Base-by-base conservation (phyloP, 208 protist species). In the Trypanosoma theileri region DNA sequence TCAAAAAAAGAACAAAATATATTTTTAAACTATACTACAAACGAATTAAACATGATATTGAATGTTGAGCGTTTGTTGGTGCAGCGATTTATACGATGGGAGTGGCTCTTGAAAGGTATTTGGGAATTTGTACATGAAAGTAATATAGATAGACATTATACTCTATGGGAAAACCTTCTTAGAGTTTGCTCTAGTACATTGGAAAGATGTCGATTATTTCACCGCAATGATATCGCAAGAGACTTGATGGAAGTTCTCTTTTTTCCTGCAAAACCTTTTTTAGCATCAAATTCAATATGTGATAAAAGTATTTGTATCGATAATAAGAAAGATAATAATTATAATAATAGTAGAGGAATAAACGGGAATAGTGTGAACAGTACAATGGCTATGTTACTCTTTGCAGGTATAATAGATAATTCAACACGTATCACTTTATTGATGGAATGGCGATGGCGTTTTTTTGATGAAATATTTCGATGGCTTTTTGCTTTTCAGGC, bases 181-280 rank as follows among this genome's bases (percentile, higher is more conserved):
- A 22, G 56, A 4, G 69, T 63, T 3, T 70, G 69, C 19, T 35
- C 28, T 9, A 51, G 45, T 9, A 71, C 63, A 28, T 52, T 80
- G 53, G 17, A 16, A 2, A 24, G 28, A 41, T 80, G 75, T 48
- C 65, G 75, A 28, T 14, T 28, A 22, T 74, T 56, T 71, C 69
- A 75, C 45, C 67, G 68, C 8, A 50, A 53, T 28, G 68, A 80
- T 46, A 71, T 80, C 48, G 75, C 69, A 26, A 66, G 19, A 57
- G 69, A 75, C 14, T n/a, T 80, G 6, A 21, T 72, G n/a, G 58
- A 68, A 4, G 35, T 71, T 17, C 46, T 79, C n/a, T 53, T 73
- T 70, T 45, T 81, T 40, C 71, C 70, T 44, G 24, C 70, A 46
- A 22, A 24, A 11, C 46, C 62, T n/a, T 70, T 76, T 61, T 12